Evolutionary conservation across 208 protist genomes (phyloP).

Genomic region (Trypanosoma cruzi): DNA sequence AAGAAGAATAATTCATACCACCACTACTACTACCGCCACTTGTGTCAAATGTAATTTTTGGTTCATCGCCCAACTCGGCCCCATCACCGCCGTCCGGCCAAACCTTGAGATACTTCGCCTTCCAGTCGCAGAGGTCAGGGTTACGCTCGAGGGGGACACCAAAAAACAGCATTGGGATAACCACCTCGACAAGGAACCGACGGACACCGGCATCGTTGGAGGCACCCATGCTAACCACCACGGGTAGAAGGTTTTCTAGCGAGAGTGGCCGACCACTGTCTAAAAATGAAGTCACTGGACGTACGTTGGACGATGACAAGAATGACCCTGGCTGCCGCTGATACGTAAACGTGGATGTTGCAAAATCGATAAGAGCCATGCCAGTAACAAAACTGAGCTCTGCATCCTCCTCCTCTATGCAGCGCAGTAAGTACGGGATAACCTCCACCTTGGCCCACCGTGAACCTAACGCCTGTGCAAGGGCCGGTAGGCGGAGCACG

Average conservation of each 20-base stretch:
- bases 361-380: conserved; percentile 59
- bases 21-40: neutral
- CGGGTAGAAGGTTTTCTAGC: conserved; percentile 41
- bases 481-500: conserved; percentile 57
- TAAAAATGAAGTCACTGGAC: neutral
- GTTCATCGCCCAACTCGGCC: conserved; percentile 1
- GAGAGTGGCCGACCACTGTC: conserved; percentile 25
- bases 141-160: conserved; percentile 54
- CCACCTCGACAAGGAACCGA: conserved; percentile 59
- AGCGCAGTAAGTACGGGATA: conserved; percentile 77
- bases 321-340: neutral
- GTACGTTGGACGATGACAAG: neutral
- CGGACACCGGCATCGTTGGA: conserved; percentile 48
- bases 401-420: conserved; percentile 75
- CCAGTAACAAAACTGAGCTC: conserved; percentile 55
- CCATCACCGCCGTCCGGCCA: neutral
- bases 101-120: conserved; percentile 44
- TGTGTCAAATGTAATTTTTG: conserved; percentile 6
- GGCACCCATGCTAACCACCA: conserved; percentile 46
- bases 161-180: conserved; percentile 72
- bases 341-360: conserved; percentile 11
- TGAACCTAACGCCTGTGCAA: conserved; percentile 50
- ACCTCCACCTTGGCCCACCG: conserved; percentile 61
- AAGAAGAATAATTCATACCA: too few species aligned
- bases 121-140: conserved; percentile 55